Conservation (phyloP, 345 rosid genomes). For the Dimocarpus longan region DNA sequence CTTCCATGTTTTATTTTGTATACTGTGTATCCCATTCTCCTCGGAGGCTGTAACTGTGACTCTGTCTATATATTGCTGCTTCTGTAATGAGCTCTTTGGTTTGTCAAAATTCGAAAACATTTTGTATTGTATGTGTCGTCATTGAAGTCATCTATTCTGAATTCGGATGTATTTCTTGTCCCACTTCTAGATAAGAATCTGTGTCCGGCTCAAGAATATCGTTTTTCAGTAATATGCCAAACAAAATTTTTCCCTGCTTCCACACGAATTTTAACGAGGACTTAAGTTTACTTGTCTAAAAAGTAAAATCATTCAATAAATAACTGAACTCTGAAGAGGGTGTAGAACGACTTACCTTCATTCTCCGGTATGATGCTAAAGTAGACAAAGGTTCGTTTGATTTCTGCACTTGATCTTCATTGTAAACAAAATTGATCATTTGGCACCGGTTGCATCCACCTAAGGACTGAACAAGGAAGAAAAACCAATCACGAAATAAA, state of each 20-base stretch:
- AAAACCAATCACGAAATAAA: neutral
- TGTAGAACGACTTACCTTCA: conserved; percentile 49
- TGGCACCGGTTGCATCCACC: conserved; percentile 98
- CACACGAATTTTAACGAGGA: conserved; percentile 11
- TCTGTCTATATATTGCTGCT: neutral
- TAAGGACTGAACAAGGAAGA: conserved; percentile 51
- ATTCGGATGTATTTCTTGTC: conserved; percentile 59
- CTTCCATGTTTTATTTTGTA: neutral
- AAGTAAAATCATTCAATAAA: neutral
- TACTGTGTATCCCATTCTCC: neutral
- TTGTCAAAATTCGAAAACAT: neutral
- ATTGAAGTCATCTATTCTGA: neutral
- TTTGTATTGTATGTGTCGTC: neutral
- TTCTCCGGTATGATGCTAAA: conserved; percentile 86
- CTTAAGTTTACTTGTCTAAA: neutral
- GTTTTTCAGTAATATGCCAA: conserved; percentile 67
- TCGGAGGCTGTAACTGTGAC: neutral
- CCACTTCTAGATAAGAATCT: conserved; percentile 59
- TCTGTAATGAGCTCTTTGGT: neutral
- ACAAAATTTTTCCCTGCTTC: conserved; percentile 87
- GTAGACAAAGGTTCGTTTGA: conserved; percentile 84
- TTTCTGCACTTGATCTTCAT: conserved; percentile 62
- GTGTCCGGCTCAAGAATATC: conserved; percentile 26
- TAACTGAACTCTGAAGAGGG: neutral
- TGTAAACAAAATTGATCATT: conserved; percentile 59